phyloP scores from a whole-genome alignment of 768 basidiomycete species.

The Boletus vermiculosoides region DNA sequence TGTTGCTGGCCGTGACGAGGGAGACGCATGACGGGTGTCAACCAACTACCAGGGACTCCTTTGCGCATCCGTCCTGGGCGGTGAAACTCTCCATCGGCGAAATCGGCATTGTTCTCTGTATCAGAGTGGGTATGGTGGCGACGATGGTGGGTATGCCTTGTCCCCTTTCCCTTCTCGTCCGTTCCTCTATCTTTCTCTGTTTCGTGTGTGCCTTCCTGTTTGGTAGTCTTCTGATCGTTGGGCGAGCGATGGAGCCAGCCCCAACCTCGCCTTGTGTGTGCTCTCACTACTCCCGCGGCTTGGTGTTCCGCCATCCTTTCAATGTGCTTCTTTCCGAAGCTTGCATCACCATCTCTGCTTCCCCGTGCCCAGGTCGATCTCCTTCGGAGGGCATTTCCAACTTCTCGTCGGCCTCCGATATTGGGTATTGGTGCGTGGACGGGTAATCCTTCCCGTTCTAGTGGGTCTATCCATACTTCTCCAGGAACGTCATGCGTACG shows the following conservation, averaged over 20 bases:
- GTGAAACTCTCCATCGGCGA: neutral
- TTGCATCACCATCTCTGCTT: conserved; percentile 1
- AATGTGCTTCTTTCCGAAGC: conserved; percentile 15
- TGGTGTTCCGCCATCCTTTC: conserved; percentile 33
- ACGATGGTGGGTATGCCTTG: neutral
- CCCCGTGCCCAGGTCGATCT: conserved; percentile 17
- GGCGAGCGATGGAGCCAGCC: conserved; percentile 17
- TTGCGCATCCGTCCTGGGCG: conserved; percentile 15
- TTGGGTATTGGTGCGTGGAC: conserved; percentile 32
- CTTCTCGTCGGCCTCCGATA: neutral
- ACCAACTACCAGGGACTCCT: conserved; percentile 20
- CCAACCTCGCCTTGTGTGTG: conserved; percentile 39
- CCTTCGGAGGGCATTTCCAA: conserved; percentile 9
- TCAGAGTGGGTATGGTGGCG: conserved; percentile 9
- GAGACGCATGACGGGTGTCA: conserved; percentile 3
- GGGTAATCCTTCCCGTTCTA: conserved; percentile 66
- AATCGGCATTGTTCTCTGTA: conserved; percentile 8
- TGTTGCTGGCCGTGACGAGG: conserved; percentile 1
- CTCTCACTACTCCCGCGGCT: conserved; percentile 45
- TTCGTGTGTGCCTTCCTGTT: neutral
- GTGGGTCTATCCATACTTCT: conserved; percentile 55
- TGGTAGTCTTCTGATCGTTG: neutral
- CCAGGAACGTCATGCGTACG: conserved; percentile 45
- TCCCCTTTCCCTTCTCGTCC: conserved; percentile 12
- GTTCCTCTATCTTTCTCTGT: neutral